Evolutionary conservation across 192 early-diverging fungal genomes (phyloP).

Genomic region (Allomyces javanicus): DNA sequence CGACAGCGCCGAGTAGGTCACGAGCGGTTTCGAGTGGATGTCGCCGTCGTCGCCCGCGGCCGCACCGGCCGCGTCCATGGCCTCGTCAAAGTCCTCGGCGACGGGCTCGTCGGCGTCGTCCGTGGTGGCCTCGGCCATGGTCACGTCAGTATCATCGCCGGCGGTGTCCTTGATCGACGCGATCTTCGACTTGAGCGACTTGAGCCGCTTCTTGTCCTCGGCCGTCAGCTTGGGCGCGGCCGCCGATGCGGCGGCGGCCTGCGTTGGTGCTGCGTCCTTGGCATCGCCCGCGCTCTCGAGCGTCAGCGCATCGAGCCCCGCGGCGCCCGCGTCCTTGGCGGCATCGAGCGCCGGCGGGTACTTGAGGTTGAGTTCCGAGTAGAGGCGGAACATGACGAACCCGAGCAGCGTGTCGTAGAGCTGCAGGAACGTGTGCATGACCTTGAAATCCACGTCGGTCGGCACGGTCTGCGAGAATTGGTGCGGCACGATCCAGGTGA

Average conservation of each 20-base stretch:
- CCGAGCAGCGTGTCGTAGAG: slow-evolving; percentile 80
- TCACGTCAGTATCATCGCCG: slow-evolving; percentile 9
- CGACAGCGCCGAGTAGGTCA: slow-evolving; percentile 1
- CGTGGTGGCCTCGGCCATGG: slow-evolving; percentile 7
- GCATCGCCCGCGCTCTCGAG: slow-evolving; percentile 28
- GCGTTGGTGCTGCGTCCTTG: slow-evolving; percentile 3
- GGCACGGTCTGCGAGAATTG: slow-evolving; percentile 81
- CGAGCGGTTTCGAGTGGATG: slow-evolving; percentile 7
- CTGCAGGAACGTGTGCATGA: slow-evolving; percentile 93
- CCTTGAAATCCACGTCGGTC: slow-evolving; percentile 82
- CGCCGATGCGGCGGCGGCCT: slow-evolving; percentile 13
- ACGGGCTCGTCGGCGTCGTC: slow-evolving; percentile 6
- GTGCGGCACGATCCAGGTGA: slow-evolving; percentile 92
- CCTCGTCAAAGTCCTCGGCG: slow-evolving; percentile 11
- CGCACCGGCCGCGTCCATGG: slow-evolving; percentile 21
- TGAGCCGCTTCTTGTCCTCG: slow-evolving; percentile 20
- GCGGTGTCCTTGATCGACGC: slow-evolving; percentile 19
- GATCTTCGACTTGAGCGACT: slow-evolving; percentile 19
- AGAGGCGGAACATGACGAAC: slow-evolving; percentile 91
- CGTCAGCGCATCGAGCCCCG: slow-evolving; percentile 41
- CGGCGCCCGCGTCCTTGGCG: slow-evolving; percentile 35
- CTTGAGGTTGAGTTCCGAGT: slow-evolving; percentile 60
- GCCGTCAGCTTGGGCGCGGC: slow-evolving; percentile 24
- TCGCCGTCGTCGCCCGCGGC: slow-evolving; percentile 8
- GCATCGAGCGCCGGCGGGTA: slow-evolving; percentile 77